These are phyloP conservation scores for Eucalyptus tenuipes DNA, from an alignment of 345 rosid species.

Conservation along the genomic window DNA sequence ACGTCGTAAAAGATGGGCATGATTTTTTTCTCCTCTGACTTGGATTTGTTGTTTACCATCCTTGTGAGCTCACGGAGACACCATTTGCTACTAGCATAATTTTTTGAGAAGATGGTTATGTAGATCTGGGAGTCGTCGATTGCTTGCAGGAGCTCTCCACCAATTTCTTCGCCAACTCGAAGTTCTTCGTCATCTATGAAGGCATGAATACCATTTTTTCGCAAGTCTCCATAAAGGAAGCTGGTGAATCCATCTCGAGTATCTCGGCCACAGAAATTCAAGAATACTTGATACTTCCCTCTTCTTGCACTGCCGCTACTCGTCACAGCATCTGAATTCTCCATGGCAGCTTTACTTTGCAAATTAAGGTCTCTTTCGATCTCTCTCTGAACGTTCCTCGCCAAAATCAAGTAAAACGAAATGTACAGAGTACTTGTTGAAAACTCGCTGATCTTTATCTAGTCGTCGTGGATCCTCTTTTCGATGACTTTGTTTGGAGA, in stretches of 20 bases:
- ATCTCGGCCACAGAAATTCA: too few relatives aligned
- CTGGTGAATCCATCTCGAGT: too few relatives aligned
- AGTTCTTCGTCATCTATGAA: accelerated
- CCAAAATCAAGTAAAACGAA: too few relatives aligned
- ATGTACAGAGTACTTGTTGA: accelerated
- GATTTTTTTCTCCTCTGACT: accelerated
- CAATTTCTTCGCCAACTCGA: too few relatives aligned
- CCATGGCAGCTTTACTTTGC: accelerated
- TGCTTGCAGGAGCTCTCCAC: accelerated
- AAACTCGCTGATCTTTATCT: accelerated
- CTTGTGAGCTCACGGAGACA: accelerated
- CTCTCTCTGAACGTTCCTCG: too few relatives aligned
- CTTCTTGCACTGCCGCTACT: accelerated
- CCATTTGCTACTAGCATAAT: too few relatives aligned
- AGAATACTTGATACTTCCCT: too few relatives aligned
- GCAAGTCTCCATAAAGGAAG: accelerated
- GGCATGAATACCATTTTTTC: accelerated
- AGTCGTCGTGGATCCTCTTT: too few relatives aligned
- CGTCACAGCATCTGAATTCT: accelerated
- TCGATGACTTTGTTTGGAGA: accelerated
- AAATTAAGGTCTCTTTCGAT: too few relatives aligned
- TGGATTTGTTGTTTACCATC: accelerated
- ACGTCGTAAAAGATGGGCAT: accelerated
- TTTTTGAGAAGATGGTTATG: accelerated
- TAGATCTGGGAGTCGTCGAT: too few relatives aligned